Conservation (phyloP, 2,329 filamentous ascomycete species). For the Trichoderma citrinoviride region DNA sequence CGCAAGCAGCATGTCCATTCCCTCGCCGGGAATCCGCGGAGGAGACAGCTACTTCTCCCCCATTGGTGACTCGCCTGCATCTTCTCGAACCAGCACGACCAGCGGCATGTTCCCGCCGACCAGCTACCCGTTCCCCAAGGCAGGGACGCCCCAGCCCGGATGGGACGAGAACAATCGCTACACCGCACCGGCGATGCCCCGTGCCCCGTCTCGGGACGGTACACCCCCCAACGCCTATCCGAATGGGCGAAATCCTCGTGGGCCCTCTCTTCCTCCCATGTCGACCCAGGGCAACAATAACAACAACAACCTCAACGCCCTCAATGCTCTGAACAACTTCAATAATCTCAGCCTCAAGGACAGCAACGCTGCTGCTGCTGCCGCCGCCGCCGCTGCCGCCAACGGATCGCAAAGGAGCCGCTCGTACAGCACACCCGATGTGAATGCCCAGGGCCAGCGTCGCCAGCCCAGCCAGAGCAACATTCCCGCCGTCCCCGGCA, state of each 20-base stretch:
- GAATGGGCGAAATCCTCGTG: constrained; percentile 64
- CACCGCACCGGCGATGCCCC: constrained; percentile 82
- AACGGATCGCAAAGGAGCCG: constrained; percentile 68
- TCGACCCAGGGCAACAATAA: constrained; percentile 52
- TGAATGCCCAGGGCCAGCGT: constrained; percentile 66
- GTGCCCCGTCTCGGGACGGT: constrained; percentile 75
- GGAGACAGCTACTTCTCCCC: constrained; percentile 96
- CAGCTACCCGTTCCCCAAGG: constrained; percentile 70
- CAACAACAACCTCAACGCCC: constrained; percentile 21
- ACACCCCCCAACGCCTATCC: constrained; percentile 63
- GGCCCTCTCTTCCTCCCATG: constrained; percentile 78
- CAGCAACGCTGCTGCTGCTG: neutral
- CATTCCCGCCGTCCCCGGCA: constrained; percentile 72
- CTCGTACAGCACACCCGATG: constrained; percentile 94
- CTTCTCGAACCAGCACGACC: constrained; percentile 70
- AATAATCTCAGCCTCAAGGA: too few relatives aligned
- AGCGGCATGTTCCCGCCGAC: constrained; percentile 65
- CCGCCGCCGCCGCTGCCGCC: neutral
- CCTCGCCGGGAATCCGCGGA: constrained; percentile 60
- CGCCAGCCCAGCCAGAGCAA: constrained; percentile 53
- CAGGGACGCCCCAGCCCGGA: constrained; percentile 60
- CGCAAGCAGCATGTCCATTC: constrained; percentile 39
- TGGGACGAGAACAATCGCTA: constrained; percentile 80
- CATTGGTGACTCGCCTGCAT: constrained; percentile 72
- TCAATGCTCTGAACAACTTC: too few relatives aligned